Conservation (phyloP, 108 stramenopile species). For the Conticribra guillardii region DNA sequence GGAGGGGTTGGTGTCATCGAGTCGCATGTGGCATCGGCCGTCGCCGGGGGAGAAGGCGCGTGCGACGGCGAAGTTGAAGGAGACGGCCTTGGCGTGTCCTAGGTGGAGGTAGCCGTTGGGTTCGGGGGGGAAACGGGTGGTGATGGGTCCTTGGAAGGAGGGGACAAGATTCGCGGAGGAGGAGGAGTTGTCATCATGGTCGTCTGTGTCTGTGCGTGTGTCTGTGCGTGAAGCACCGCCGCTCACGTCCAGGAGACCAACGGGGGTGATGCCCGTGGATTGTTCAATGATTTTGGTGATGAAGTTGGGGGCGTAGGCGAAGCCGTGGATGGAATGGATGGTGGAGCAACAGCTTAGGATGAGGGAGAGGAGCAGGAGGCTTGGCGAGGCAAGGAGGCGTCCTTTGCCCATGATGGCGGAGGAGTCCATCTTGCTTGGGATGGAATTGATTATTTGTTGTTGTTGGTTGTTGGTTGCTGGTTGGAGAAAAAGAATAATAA, state of each 20-base stretch:
- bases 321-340: too few relatives aligned
- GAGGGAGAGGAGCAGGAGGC: too few relatives aligned
- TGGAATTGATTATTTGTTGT: too few relatives aligned
- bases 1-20: constrained; percentile 93
- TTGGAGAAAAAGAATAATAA: too few relatives aligned
- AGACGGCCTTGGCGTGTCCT: constrained; percentile 98
- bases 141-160: constrained; percentile 47
- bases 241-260: constrained; percentile 50
- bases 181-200: constrained; percentile 3
- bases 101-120: constrained; percentile 99
- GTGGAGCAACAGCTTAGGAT: too few relatives aligned
- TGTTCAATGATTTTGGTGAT: constrained; percentile 87
- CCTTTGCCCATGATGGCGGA: too few relatives aligned
- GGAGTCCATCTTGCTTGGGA: too few relatives aligned
- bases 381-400: too few relatives aligned
- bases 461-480: too few relatives aligned
- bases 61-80: constrained; percentile 87
- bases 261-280: constrained; percentile 60
- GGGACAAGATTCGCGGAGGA: background rate
- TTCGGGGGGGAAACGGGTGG: constrained; percentile 98
- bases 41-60: constrained; percentile 63
- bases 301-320: constrained; percentile 91
- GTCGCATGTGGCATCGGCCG: constrained; percentile 84
- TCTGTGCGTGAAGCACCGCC: background rate
- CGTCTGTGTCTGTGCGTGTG: background rate